Percentiles rank a stretch among this genome's conserved stretches.
phyloP scores from a whole-genome alignment of 805 yeast genomes.

The Candida saitoana region DNA sequence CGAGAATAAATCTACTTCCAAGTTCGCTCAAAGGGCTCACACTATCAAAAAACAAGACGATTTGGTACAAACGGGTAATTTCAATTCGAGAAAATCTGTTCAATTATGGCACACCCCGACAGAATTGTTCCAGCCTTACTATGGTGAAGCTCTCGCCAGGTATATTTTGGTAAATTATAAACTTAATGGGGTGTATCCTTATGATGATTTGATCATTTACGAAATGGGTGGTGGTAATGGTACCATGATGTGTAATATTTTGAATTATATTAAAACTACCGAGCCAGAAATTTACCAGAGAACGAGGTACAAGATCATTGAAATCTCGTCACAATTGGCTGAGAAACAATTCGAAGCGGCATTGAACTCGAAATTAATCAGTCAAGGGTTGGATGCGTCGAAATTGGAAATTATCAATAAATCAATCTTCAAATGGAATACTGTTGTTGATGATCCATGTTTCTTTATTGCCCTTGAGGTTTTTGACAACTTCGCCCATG shows the following conservation, averaged over 20 bases:
- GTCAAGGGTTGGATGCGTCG: slow-evolving; percentile 46
- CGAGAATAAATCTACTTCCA: slow-evolving; percentile 14
- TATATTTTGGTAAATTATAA: slow-evolving; percentile 70
- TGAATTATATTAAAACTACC: slow-evolving; percentile 55
- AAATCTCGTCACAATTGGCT: slow-evolving; percentile 62
- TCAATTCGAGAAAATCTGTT: slow-evolving; percentile 33
- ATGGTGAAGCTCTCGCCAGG: slow-evolving; percentile 83
- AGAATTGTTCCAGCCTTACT: slow-evolving; percentile 76
- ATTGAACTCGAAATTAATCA: slow-evolving; percentile 26
- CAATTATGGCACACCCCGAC: slow-evolving; percentile 92
- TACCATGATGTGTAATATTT: slow-evolving; percentile 71
- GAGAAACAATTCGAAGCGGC: slow-evolving; percentile 47
- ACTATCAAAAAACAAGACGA: slow-evolving; percentile 23
- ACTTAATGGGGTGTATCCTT: slow-evolving; percentile 59
- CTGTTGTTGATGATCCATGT: slow-evolving; percentile 58
- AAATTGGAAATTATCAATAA: slow-evolving; percentile 66
- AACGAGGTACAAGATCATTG: slow-evolving; percentile 68
- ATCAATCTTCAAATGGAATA: slow-evolving; percentile 73
- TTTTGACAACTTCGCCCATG: slow-evolving; percentile 81
- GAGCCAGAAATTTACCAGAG: slow-evolving; percentile 72
- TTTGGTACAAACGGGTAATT: slow-evolving; percentile 11
- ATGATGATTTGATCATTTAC: slow-evolving; percentile 67
- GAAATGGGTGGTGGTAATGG: slow-evolving; percentile 93
- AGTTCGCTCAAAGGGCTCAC: slow-evolving; percentile 26
- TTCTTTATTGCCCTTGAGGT: slow-evolving; percentile 79